A percentile compares a stretch with the other conserved stretches of the same genome.
phyloP scores from a whole-genome alignment of 2,329 filamentous ascomycete species.

The Phaeosphaeriaceae sp. region DNA sequence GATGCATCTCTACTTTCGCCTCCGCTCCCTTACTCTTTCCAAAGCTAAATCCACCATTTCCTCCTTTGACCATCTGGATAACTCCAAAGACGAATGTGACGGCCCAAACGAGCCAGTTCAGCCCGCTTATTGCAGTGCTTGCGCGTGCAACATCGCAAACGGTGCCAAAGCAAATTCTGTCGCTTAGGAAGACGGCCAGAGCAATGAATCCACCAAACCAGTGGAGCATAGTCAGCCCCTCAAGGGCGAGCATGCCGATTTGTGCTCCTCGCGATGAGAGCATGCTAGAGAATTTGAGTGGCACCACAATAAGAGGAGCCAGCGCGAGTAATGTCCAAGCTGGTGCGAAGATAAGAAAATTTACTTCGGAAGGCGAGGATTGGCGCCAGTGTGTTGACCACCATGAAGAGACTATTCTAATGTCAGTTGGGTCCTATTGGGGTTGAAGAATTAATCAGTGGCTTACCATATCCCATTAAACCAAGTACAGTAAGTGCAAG shows the following conservation, averaged over 20 bases:
- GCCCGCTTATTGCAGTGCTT: slow-evolving; percentile 69
- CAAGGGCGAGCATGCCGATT: slow-evolving; percentile 65
- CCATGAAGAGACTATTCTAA: slow-evolving; percentile 61
- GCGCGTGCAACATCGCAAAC: slow-evolving; percentile 69
- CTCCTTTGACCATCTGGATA: slow-evolving; percentile 42
- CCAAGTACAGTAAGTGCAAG: slow-evolving; percentile 78
- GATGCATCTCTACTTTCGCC: slow-evolving; percentile 48
- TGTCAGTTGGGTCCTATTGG: neutral
- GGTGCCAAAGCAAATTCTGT: slow-evolving; percentile 60
- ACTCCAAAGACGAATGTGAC: slow-evolving; percentile 44
- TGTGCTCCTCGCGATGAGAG: slow-evolving; percentile 62
- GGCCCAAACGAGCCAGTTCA: slow-evolving; percentile 62
- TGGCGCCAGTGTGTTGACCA: slow-evolving; percentile 60
- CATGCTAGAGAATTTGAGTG: slow-evolving; percentile 59
- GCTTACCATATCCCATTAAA: slow-evolving; percentile 73
- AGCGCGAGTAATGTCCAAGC: slow-evolving; percentile 75
- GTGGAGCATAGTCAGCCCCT: slow-evolving; percentile 79
- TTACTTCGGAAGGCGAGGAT: slow-evolving; percentile 63
- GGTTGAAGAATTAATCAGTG: neutral
- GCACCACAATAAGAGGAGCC: slow-evolving; percentile 71
- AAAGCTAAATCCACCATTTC: slow-evolving; percentile 5
- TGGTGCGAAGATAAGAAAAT: slow-evolving; percentile 80
- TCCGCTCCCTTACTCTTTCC: slow-evolving; percentile 16
- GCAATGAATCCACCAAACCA: slow-evolving; percentile 90
- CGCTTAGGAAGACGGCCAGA: slow-evolving; percentile 69